Base-by-base conservation (phyloP, 345 rosid genomes). In the Geranium rotundifolium region DNA sequence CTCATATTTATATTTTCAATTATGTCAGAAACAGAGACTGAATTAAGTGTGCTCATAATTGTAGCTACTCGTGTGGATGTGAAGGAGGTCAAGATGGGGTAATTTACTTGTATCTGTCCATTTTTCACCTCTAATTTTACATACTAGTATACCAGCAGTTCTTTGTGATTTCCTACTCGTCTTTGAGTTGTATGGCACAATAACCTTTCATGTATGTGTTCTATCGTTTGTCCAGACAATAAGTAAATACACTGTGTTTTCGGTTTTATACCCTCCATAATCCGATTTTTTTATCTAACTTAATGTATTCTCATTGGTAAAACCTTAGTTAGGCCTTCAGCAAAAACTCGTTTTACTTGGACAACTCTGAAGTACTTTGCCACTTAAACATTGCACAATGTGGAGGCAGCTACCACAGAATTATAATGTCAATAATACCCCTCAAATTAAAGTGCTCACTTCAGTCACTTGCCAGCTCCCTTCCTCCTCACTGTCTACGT, bases 61-160 rank as follows among this genome's bases (percentile, higher is more conserved):
- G 63, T 65, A 90, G 95, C 93, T 29, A 75, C 39, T 69, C 93
- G 88, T 67, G 74, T 83, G 96, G 91, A 81, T 73, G 71, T 84
- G 77, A 88, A 88, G 79, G 96, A 86, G 73, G 85, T 90, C 68
- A 90, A 88, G 75, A 90, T 90, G 97, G 88, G 98, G 98, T 89
- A 67, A 72, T 19, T 41, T 54, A 27, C 50, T 9, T 29, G 13
- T 30, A 8, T 65, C 54, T 49, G 56, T 63, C 17, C 17, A 7
- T 20, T 29, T 4, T 29, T 63, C 49, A 49, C 18, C 34, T 30
- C 58, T 55, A 14, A 23, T 63, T 54, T 16, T 55, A 10, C 58
- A 10, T 23, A 41, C 12, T 4, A 41, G 1, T 41, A 1, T 41
- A 41, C 10, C 50, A 34, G 50, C 12, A 41, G 14, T 41, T 41